These are phyloP conservation scores for Balakata baccata DNA, from an alignment of 345 rosid species.

Conservation along the genomic window DNA sequence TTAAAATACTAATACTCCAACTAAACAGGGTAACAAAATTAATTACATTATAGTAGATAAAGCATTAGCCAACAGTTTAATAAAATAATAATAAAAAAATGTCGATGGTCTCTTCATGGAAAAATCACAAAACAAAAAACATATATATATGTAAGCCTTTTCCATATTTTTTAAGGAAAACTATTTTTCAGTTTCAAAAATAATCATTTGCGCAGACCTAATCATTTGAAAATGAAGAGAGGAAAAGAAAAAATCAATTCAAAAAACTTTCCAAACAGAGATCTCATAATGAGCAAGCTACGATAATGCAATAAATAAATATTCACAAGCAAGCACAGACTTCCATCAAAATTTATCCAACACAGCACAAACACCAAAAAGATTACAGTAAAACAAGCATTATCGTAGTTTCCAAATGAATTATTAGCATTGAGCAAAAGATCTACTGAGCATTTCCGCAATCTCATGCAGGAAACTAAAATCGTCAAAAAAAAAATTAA, in stretches of 20 bases:
- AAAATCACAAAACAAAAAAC: background rate
- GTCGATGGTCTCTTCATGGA: too few species aligned
- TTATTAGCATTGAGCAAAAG: background rate
- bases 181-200: background rate
- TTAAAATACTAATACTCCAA: background rate
- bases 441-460: background rate
- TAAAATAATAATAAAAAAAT: background rate
- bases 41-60: background rate
- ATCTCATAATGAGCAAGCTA: slow-evolving; percentile 1
- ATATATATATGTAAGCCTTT: background rate
- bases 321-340: background rate
- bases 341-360: background rate
- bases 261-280: background rate
- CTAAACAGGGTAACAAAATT: background rate
- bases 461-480: background rate
- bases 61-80: background rate
- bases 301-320: background rate
- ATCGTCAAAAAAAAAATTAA: background rate
- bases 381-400: background rate
- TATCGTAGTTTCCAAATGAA: background rate
- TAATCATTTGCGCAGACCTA: background rate
- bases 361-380: background rate
- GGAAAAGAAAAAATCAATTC: background rate
- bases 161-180: background rate
- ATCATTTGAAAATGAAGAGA: background rate